Evolutionary conservation across 345 rosid genomes (phyloP).

Genomic region (Aethionema arabicum): DNA sequence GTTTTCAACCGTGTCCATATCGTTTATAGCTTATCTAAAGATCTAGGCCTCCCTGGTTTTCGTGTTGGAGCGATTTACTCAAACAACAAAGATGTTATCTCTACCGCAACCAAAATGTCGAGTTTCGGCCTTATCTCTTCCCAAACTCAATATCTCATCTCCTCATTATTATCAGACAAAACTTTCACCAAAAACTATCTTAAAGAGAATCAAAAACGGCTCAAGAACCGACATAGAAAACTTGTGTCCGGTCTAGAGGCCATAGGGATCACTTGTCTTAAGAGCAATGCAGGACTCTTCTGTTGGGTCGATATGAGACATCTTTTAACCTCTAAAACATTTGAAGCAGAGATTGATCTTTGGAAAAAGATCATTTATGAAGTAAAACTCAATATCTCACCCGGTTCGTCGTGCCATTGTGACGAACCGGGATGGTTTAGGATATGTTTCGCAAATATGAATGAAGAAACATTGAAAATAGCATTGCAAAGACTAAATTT

Average conservation of each 20-base stretch:
- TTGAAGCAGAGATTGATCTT: constrained; percentile 67
- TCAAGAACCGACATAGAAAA: constrained; percentile 42
- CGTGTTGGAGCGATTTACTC: constrained; percentile 82
- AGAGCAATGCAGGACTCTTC: constrained; percentile 71
- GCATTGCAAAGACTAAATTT: constrained; percentile 48
- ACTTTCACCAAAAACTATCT: constrained; percentile 56
- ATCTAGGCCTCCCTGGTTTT: constrained; percentile 81
- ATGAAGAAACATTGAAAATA: constrained; percentile 49
- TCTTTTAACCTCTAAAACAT: constrained; percentile 54
- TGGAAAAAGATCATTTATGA: constrained; percentile 73
- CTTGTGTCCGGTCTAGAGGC: constrained; percentile 57
- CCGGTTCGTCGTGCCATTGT: constrained; percentile 79
- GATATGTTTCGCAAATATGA: constrained; percentile 31
- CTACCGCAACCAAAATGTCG: constrained; percentile 83
- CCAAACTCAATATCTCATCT: constrained; percentile 66
- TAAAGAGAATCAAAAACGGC: constrained; percentile 55
- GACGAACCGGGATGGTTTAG: constrained; percentile 50
- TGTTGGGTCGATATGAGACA: constrained; percentile 83
- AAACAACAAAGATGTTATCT: constrained; percentile 58
- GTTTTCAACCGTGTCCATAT: constrained; percentile 55
- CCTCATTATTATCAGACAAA: constrained; percentile 62
- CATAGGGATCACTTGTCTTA: constrained; percentile 50
- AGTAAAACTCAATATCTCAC: constrained; percentile 53
- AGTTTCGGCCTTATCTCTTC: constrained; percentile 80
- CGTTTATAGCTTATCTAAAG: constrained; percentile 72